phyloP scores from a whole-genome alignment of 257 asterid genomes.

The Ajuga chamaepitys region DNA sequence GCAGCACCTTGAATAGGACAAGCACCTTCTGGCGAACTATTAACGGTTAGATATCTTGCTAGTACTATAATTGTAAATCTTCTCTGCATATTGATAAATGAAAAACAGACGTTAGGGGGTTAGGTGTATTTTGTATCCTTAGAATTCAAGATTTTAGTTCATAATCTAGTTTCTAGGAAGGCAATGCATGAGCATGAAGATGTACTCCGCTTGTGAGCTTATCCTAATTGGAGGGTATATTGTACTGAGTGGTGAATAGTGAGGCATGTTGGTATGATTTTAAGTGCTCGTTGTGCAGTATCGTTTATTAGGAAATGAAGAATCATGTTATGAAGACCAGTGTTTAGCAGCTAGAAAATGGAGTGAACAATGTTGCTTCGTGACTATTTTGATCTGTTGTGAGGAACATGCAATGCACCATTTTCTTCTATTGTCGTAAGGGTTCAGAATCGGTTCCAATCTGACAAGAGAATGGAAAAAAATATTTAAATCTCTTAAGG shows the following conservation, averaged over 20 bases:
- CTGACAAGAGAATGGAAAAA: too few species aligned
- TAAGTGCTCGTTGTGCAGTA: background rate
- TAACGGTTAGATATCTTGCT: background rate
- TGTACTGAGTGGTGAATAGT: background rate
- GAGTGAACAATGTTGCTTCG: background rate
- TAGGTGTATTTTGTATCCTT: background rate
- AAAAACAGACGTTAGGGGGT: background rate
- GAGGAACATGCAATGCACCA: background rate
- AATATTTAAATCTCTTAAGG: too few species aligned
- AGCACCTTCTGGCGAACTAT: background rate
- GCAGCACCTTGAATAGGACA: conserved; percentile 1
- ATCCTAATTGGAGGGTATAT: background rate
- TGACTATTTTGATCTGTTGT: background rate
- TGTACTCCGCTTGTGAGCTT: background rate
- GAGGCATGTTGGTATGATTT: background rate
- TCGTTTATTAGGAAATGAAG: background rate
- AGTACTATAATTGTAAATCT: background rate
- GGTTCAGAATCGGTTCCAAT: background rate
- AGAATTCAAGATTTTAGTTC: background rate
- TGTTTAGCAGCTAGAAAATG: background rate
- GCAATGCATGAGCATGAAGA: background rate
- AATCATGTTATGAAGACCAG: background rate
- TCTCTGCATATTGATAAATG: background rate
- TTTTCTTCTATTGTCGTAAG: background rate
- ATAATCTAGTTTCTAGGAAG: background rate